Base-by-base conservation (phyloP, 768 basidiomycete species). In the Rhodotorula babjevae region DNA sequence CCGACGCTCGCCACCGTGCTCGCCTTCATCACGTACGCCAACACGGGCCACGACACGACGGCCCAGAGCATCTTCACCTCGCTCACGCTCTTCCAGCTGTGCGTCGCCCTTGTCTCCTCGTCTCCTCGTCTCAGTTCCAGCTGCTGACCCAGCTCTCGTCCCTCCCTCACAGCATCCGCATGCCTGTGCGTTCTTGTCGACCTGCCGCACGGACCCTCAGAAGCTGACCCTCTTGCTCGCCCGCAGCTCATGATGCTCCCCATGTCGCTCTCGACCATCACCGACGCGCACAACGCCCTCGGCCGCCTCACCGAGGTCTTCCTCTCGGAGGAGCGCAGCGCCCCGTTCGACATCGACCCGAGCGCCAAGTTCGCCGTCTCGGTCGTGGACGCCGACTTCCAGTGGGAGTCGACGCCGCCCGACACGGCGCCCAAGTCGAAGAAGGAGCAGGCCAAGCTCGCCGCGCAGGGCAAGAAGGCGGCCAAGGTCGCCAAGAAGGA, bases 261-360 rank as follows among this genome's bases (percentile, higher is more conserved):
- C 7, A 68, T 63, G 69, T 65, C 61, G 25, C 55, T 44, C 16
- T 66, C 55, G 67, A 80, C 91, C n/a, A 89, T 89, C 73, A 87
- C 91, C 8, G 94, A 97, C 74, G 93, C 93, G 0, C 81, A 84
- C 59, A 93, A 90, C 77, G 94, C 93, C 4, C 83, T 86, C n/a
- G 82, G 83, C 16, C 90, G 94, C 56, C 84, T 97, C 3, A 84
- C 86, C 73, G 87, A 85, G 21, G 90, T 93, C 36, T 95, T 95
- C 78, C 88, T 89, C 63, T 92, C 92, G 3, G 93, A 97, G 79
- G 82, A 87, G 12, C 82, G 90, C 14, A 84, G 85, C 8, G 87
- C 89, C 60, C 85, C 84, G 0, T 84, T 86, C 63, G 77, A 83
- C 10, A 81, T 87, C 25, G 87, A 93, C 76, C 80, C 80, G 1